Evolutionary conservation across 108 stramenopile genomes (phyloP), one percentile per base, ranked within the genome.

Genomic region (Bacterosira constricta): DNA sequence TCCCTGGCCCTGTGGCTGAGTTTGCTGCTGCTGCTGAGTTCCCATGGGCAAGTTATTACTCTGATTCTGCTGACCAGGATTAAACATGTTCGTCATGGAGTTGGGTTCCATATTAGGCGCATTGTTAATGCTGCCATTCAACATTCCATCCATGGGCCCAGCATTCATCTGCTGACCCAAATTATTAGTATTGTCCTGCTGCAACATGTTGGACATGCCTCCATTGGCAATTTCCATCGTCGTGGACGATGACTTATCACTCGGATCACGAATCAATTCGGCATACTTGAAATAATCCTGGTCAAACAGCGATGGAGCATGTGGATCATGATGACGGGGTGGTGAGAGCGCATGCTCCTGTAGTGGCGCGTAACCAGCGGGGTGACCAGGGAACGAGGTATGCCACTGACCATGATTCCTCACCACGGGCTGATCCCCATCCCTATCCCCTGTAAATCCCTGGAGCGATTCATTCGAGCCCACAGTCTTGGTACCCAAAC

Each of bases 261-360:
- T 66, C 32, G 51, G 52, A 17, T 79, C 69, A 38, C 65, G 45
- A 63, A 79, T 66, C 50, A 79, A 60, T 34, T 58, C 41, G 23
- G 77, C 77, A 71, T 71, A 59, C 29, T 71, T 79, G 34, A 64
- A 58, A 79, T 71, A 79, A 58, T 79, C 77, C 42, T 45, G 69
- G 11, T 6, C 25, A 27, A 9, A 9, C 6, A 49, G 44, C 9
- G 44, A 56, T 11, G 31, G 53, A 54, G 30, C 44, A 58, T 41
- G 68, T 7, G 53, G 50, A 34, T 39, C n/a, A 56, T 68, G 25
- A 20, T 66, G 65, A 25, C 50, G 50, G 1, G 56, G 69, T 10
- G 69, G 69, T 5, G 62, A 63, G 27, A n/a, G n/a, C n/a, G n/a
- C n/a, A n/a, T n/a, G n/a, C n/a, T n/a, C n/a, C n/a, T n/a, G n/a